Percentiles rank a stretch among this genome's conserved stretches.
Evolutionary conservation across 208 protist species (phyloP).

Genomic region (Trypanosoma mega): DNA sequence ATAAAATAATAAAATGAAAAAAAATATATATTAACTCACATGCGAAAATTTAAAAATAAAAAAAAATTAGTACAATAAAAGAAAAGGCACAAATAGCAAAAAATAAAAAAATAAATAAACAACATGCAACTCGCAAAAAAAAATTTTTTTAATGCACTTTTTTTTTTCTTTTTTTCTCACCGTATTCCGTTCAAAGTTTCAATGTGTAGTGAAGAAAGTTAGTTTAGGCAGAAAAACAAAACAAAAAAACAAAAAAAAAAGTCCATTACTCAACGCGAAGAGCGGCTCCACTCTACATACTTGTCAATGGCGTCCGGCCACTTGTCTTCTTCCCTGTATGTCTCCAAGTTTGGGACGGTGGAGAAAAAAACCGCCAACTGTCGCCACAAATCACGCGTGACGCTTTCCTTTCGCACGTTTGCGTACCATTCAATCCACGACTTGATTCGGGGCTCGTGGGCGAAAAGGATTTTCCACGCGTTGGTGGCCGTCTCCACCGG

Average conservation of each 20-base stretch:
- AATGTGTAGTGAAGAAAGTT: neutral
- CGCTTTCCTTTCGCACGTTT: constrained; percentile 32
- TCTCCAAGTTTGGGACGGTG: constrained; percentile 14
- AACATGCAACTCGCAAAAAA: neutral
- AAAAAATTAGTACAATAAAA: constrained; percentile 3
- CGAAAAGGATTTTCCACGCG: constrained; percentile 73
- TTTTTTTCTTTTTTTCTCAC: neutral
- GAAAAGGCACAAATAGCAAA: constrained; percentile 6
- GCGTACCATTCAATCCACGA: constrained; percentile 60
- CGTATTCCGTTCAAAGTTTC: too few relatives aligned
- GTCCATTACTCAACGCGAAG: neutral
- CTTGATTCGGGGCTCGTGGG: constrained; percentile 21
- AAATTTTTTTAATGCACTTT: constrained; percentile 6
- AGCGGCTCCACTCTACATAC: constrained; percentile 52
- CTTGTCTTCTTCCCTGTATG: constrained; percentile 20
- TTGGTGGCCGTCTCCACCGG: constrained; percentile 34
- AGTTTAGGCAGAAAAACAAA: neutral
- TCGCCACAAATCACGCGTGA: constrained; percentile 83
- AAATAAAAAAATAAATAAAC: constrained; percentile 9
- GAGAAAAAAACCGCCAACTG: constrained; percentile 57
- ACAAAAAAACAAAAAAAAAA: neutral
- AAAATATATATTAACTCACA: too few relatives aligned
- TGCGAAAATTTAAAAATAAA: neutral
- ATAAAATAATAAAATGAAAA: too few relatives aligned
- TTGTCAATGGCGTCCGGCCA: constrained; percentile 71